These are phyloP conservation scores for Mucor lusitanicus DNA, from an alignment of 371 early-diverging fungal species.

Conservation along the genomic window DNA sequence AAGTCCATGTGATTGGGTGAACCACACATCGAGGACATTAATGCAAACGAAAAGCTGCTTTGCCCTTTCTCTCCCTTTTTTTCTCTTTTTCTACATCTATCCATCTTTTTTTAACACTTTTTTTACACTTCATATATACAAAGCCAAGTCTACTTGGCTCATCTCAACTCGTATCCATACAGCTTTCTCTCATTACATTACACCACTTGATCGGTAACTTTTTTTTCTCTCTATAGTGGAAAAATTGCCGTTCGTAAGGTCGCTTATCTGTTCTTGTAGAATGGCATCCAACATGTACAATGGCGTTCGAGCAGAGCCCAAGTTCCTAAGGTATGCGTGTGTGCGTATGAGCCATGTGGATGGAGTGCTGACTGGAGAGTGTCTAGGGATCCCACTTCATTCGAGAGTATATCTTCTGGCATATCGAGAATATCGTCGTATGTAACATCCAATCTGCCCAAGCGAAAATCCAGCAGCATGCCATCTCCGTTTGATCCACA, in stretches of 20 bases:
- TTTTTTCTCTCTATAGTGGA: neutral
- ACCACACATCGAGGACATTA: neutral
- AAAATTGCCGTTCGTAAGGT: neutral
- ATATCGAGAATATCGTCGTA: conserved; percentile 61
- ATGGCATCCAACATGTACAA: conserved; percentile 29
- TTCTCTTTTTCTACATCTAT: neutral
- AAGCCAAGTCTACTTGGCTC: neutral
- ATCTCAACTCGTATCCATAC: neutral
- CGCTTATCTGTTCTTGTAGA: neutral
- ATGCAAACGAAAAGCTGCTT: neutral
- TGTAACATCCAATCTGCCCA: conserved; percentile 51
- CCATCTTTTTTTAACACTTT: neutral
- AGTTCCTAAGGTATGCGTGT: conserved; percentile 38
- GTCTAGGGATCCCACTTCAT: conserved; percentile 59
- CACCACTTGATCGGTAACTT: neutral
- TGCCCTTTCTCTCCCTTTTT: conserved; percentile 2
- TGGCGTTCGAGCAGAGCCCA: conserved; percentile 55
- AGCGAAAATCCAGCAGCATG: conserved; percentile 38
- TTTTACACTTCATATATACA: neutral
- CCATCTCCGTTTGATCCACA: conserved; percentile 42
- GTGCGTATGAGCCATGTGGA: too few relatives aligned
- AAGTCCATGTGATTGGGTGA: conserved; percentile 9
- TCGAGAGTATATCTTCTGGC: conserved; percentile 62
- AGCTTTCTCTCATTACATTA: neutral
- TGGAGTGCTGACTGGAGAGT: neutral